Evolutionary conservation across 1,139 yeast species (phyloP).

Genomic region (Taphrina confusa): DNA sequence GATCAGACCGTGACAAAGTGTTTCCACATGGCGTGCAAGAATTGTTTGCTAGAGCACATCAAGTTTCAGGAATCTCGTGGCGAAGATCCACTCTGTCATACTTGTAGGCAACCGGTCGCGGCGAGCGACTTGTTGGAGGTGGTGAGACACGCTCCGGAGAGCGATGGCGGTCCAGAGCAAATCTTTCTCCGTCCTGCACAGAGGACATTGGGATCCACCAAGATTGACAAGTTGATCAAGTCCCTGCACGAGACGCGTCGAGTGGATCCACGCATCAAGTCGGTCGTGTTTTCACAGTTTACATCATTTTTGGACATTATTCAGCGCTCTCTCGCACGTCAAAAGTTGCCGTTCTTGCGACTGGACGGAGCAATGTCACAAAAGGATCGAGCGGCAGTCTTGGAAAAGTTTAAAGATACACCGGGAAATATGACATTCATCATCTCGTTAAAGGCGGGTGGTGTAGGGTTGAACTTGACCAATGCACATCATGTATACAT

Average conservation of each 20-base stretch:
- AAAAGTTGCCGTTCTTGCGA: constrained; percentile 57
- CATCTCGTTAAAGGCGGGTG: constrained; percentile 87
- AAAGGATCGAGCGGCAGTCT: constrained; percentile 63
- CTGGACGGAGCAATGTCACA: constrained; percentile 80
- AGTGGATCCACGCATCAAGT: constrained; percentile 65
- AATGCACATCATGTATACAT: constrained; percentile 82
- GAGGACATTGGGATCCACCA: constrained; percentile 56
- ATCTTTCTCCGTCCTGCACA: constrained; percentile 39
- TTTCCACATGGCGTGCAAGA: constrained; percentile 75
- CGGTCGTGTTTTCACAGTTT: constrained; percentile 89
- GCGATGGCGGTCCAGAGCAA: constrained; percentile 42
- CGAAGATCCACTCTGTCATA: constrained; percentile 47
- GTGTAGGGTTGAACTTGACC: constrained; percentile 88
- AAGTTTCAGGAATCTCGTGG: constrained; percentile 47
- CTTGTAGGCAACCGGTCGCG: constrained; percentile 47
- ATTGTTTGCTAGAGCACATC: constrained; percentile 73
- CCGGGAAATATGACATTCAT: constrained; percentile 57
- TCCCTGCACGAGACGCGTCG: constrained; percentile 59
- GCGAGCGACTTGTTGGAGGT: constrained; percentile 44
- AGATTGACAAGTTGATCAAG: constrained; percentile 66
- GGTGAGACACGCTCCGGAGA: constrained; percentile 37
- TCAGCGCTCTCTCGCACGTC: constrained; percentile 57
- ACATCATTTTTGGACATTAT: constrained; percentile 79
- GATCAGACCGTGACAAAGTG: constrained; percentile 73
- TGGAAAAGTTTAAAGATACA: constrained; percentile 56